Base-by-base conservation (phyloP, 2,329 filamentous ascomycete species). In the Penicillium sp. region DNA sequence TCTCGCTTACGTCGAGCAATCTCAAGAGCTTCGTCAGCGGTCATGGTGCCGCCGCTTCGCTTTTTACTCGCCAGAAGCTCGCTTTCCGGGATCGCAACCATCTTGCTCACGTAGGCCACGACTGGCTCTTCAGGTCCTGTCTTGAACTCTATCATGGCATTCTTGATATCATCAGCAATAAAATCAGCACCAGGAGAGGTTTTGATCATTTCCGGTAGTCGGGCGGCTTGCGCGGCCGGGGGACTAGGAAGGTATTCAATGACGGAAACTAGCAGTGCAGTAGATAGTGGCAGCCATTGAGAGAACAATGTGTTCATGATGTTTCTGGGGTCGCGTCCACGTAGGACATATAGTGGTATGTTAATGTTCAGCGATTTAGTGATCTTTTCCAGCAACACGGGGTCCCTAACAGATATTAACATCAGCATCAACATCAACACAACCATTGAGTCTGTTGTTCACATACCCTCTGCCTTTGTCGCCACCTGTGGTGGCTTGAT, bases 101-200 rank as follows among this genome's bases (percentile, higher is more conserved):
- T 97, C 72, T 99, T 99, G 76, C 93, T 97, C 57, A 99, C 90
- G 62, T 96, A 99, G 8, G 90, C 93, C 1, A 99, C 90, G 0
- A 96, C 85, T 0, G 93, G 92, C 53, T 89, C 88, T 0, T 85
- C 80, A 36, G 83, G 79, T 0, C 80, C 81, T 3, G 84, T 84
- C 66, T 89, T 89, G 69, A 96, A 97, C 0, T 85, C 80, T 2
- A 89, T 76, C 86, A 97, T 93, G 5, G 93, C 90, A n/a, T 88
- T 79, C 62, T 85, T 87, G 50, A 97, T 77, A 7, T 79, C 76
- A 1, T 82, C 75, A 49, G 89, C 85, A 42, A 97, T 85, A 62
- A 84, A 80, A 2, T 84, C 81, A 3, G 86, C 81, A 0, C 91
- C 93, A 1, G 94, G 93, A 0, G 91, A 94, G 8, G 84, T 81